Evolutionary conservation across 257 asterid genomes (phyloP), one percentile per base, ranked within the genome.

Genomic region (Ilex asprella): DNA sequence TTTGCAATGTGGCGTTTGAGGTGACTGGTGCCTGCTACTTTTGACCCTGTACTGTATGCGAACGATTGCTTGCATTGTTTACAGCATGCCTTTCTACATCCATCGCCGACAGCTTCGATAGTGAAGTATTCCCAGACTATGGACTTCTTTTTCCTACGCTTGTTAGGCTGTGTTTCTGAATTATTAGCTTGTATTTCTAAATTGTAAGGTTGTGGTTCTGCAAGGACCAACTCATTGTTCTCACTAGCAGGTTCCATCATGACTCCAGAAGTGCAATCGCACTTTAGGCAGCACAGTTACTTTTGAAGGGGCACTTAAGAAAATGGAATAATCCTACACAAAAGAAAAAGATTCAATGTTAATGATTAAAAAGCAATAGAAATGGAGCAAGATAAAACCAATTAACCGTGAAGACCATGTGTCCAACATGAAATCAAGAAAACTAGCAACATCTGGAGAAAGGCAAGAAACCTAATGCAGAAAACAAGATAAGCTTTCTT

Each of bases 81-180:
- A 68, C 99, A 93, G 80, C 79, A 88, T 0, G 97, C 99, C 72
- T 95, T 81, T 70, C 99, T 74, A 58, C 82, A 77, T 46, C 96
- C 97, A 61, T 79, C 71, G 39, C 94, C 84, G 4, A 87, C 79
- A 2, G 81, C 73, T 68, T 93, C 96, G 12, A 93, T 89, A 12
- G 97, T 89, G 82, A 93, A 93, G 73, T 93, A 94, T 70, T 93
- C 99, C 99, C 99, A 93, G 16, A 93, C 99, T 2, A 93, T 67
- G 1, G 99, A 93, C 75, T 89, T 87, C 95, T 89, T 93, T 73
- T 89, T 89, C 73, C 97, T 67, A 10, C 97, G 94, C 73, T 73
- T 83, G 12, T 66, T 56, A 31, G 83, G 76, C 21, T 39, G 82
- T 35, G 31, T 57, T 58, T 80, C 84, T 0, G 57, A 56, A 39